Percentiles rank a stretch among this genome's conserved stretches.
Conservation (phyloP, 1,139 yeast genomes). For the Pneumocystis carinii region DNA sequence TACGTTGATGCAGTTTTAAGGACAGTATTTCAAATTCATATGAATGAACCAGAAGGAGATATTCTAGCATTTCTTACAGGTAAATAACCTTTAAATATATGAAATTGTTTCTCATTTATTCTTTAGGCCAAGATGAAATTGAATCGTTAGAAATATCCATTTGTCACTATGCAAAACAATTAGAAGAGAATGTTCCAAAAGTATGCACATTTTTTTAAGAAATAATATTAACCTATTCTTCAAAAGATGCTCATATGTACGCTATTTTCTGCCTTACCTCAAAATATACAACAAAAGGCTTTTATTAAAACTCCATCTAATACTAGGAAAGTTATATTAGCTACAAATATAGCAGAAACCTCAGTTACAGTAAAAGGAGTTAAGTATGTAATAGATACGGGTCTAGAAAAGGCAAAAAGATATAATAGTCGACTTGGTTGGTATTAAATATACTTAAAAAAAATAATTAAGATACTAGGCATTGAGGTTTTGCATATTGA, state of each 20-base stretch:
- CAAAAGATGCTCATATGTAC: conserved; percentile 59
- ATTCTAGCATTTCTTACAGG: conserved; percentile 75
- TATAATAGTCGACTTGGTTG: conserved; percentile 71
- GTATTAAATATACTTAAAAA: conserved; percentile 22
- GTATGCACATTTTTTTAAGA: conserved; percentile 1
- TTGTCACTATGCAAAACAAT: conserved; percentile 42
- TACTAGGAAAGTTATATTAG: conserved; percentile 68
- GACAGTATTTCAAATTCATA: conserved; percentile 62
- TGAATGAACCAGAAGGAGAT: conserved; percentile 68
- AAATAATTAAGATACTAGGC: conserved; percentile 22
- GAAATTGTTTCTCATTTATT: background rate
- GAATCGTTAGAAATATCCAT: conserved; percentile 64
- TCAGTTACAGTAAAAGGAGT: conserved; percentile 93
- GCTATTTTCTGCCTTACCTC: conserved; percentile 83
- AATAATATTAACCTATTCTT: conserved; percentile 8
- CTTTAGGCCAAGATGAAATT: conserved; percentile 72
- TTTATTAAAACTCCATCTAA: conserved; percentile 46
- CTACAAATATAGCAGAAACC: conserved; percentile 95
- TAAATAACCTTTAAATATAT: background rate
- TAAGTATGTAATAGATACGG: conserved; percentile 84
- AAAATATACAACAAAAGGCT: conserved; percentile 62
- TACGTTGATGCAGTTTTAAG: conserved; percentile 66
- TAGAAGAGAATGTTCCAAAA: conserved; percentile 13
- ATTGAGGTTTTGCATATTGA: conserved; percentile 79
- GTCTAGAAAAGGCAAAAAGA: conserved; percentile 73